Conservation (phyloP, 1,284 basidiomycete genomes). For the Xerocomus tenax region DNA sequence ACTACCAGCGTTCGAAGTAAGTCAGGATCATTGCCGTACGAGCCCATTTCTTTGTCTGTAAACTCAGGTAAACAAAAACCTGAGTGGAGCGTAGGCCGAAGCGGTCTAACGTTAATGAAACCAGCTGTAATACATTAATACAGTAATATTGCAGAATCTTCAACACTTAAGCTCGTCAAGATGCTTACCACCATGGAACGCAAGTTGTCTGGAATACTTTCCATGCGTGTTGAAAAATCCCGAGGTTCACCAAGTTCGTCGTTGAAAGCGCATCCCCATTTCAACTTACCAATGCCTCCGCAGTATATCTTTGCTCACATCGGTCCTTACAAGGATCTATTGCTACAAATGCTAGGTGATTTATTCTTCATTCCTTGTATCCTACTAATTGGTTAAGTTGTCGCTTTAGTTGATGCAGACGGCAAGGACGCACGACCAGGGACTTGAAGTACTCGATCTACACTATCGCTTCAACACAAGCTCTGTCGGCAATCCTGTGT, state of each 20-base stretch:
- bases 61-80: neutral
- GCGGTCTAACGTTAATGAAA: neutral
- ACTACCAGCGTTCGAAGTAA: no score
- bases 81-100: neutral
- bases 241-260: no score
- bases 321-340: no score
- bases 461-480: slow-evolving; percentile 99
- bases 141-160: no score
- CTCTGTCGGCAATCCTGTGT: slow-evolving; percentile 97
- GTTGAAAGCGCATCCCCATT: no score
- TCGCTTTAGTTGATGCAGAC: slow-evolving; percentile 74
- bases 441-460: slow-evolving; percentile 96
- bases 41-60: neutral
- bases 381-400: slow-evolving; percentile 5
- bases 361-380: slow-evolving; percentile 1
- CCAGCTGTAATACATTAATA: no score
- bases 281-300: no score
- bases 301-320: no score
- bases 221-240: no score
- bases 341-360: slow-evolving; percentile 95
- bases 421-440: slow-evolving; percentile 99
- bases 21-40: neutral
- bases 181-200: no score
- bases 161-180: no score
- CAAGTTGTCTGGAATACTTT: no score